phyloP scores from a whole-genome alignment of 1,139 yeast genomes.

The Candida dubliniensis region DNA sequence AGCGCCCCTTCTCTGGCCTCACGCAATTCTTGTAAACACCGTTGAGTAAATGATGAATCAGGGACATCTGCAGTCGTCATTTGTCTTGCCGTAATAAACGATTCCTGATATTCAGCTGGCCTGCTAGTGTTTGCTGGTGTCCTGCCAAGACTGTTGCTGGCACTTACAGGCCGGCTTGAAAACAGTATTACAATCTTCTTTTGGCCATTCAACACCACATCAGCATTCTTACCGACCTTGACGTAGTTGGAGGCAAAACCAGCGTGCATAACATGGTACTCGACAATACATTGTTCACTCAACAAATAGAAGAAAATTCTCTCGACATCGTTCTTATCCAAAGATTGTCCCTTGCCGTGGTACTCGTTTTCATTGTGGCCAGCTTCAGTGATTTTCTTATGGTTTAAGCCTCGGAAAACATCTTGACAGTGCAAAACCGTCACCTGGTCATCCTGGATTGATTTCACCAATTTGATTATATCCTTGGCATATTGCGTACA shows the following conservation, averaged over 20 bases:
- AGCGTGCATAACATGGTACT: constrained; percentile 57
- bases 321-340: constrained; percentile 70
- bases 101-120: constrained; percentile 2
- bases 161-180: constrained; percentile 12
- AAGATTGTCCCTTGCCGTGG: constrained; percentile 69
- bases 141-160: neutral
- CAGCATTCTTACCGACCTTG: constrained; percentile 55
- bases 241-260: constrained; percentile 77
- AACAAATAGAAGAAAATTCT: constrained; percentile 78
- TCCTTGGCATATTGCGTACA: constrained; percentile 65
- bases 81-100: constrained; percentile 13
- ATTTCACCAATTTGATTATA: constrained; percentile 58
- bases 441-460: constrained; percentile 59
- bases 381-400: constrained; percentile 56
- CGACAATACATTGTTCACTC: constrained; percentile 66
- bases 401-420: constrained; percentile 73
- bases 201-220: constrained; percentile 43
- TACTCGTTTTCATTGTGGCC: constrained; percentile 61
- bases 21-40: constrained; percentile 43
- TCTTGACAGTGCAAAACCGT: constrained; percentile 84
- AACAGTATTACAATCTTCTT: constrained; percentile 43
- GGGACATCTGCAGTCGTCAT: constrained; percentile 19
- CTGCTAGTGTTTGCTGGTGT: neutral
- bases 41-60: constrained; percentile 28
- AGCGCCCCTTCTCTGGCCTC: constrained; percentile 46